A percentile compares a stretch with the other conserved stretches of the same genome.
These are phyloP conservation scores for Tricholoma furcatifolium DNA, from an alignment of 768 basidiomycete species.

Conservation along the genomic window DNA sequence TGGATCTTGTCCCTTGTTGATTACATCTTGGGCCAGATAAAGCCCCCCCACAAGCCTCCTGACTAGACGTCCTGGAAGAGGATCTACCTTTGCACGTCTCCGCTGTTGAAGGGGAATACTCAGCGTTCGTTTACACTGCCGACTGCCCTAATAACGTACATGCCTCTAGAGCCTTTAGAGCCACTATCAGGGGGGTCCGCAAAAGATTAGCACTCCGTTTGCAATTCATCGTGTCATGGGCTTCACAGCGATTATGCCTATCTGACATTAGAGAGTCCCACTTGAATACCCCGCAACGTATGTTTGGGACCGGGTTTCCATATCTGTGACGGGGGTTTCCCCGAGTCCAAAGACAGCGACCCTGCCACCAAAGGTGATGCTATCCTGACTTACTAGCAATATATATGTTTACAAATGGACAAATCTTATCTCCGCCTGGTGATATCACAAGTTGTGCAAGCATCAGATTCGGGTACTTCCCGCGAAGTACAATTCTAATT, in stretches of 20 bases:
- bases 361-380: slow-evolving; percentile 14
- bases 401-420: not conserved
- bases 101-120: slow-evolving; percentile 7
- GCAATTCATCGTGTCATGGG: slow-evolving; percentile 7
- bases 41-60: not conserved
- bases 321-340: slow-evolving; percentile 8
- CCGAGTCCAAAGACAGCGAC: not conserved
- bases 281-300: not conserved
- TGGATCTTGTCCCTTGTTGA: slow-evolving; percentile 12
- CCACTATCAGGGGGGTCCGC: slow-evolving; percentile 9
- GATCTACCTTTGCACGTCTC: slow-evolving; percentile 4
- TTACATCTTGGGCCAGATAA: slow-evolving; percentile 4
- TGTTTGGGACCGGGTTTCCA: slow-evolving; percentile 12
- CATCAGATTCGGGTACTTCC: not conserved
- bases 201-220: not conserved
- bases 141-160: not conserved
- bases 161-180: slow-evolving; percentile 3
- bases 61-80: slow-evolving; percentile 13
- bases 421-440: slow-evolving; percentile 13
- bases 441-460: not conserved
- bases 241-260: not conserved
- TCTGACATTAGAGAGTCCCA: slow-evolving; percentile 1
- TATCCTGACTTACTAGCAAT: not conserved
- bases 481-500: not conserved
- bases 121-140: not conserved